Evolutionary conservation across 1,284 basidiomycete genomes (phyloP).

Genomic region (Irpex sp.): DNA sequence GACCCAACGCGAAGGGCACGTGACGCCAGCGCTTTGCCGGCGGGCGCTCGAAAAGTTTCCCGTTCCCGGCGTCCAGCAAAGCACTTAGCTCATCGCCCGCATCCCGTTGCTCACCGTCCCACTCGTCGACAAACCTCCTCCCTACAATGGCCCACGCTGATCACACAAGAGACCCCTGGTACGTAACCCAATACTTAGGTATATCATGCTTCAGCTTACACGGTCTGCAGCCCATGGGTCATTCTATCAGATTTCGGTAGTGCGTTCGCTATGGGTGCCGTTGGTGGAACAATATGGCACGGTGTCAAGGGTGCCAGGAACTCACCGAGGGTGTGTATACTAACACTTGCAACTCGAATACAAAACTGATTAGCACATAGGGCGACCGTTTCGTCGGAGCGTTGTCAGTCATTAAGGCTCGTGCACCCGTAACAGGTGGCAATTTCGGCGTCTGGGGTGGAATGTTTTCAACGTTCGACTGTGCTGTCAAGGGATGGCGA

Average conservation of each 20-base stretch:
- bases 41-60: constrained; percentile 23
- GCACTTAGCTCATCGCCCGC: constrained; percentile 9
- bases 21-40: constrained; percentile 17
- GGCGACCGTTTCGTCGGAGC: constrained; percentile 96
- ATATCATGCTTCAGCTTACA: constrained; percentile 12
- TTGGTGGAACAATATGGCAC: constrained; percentile 98
- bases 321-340: constrained; percentile 85
- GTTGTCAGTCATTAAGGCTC: constrained; percentile 96
- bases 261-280: constrained; percentile 95
- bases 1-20: constrained; percentile 32
- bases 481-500: constrained; percentile 95
- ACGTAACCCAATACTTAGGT: constrained; percentile 27
- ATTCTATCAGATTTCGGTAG: constrained; percentile 99
- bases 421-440: constrained; percentile 97
- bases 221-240: constrained; percentile 88
- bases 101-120: constrained; percentile 24
- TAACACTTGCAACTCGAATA: constrained; percentile 6
- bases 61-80: constrained; percentile 9
- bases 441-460: constrained; percentile 99
- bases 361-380: constrained; percentile 44
- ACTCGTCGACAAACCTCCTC: constrained; percentile 24
- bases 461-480: constrained; percentile 97
- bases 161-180: constrained; percentile 95
- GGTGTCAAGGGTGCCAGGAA: constrained; percentile 98
- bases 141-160: constrained; percentile 84